These are phyloP conservation scores for Beauveria caledonica DNA, from an alignment of 2,329 filamentous ascomycete genomes.

Conservation along the genomic window DNA sequence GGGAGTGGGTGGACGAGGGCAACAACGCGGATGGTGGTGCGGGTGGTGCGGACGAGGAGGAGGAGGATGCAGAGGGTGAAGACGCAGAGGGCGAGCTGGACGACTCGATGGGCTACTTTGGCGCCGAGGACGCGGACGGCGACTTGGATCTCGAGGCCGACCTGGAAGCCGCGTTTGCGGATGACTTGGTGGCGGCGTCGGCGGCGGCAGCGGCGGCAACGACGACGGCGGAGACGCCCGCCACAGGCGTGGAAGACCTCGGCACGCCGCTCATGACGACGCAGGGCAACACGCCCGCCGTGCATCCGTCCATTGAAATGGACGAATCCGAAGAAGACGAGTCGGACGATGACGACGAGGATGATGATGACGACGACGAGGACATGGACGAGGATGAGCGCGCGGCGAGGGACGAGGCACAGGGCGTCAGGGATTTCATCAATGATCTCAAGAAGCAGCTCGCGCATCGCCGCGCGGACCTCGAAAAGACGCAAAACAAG, in stretches of 20 bases:
- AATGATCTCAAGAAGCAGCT: slow-evolving; percentile 44
- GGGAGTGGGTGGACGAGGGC: slow-evolving; percentile 54
- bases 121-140: slow-evolving; percentile 25
- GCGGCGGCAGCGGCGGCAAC: no score
- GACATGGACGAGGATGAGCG: slow-evolving; percentile 47
- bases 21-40: slow-evolving; percentile 36
- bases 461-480: slow-evolving; percentile 34
- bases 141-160: slow-evolving; percentile 46
- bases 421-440: slow-evolving; percentile 48
- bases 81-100: slow-evolving; percentile 38
- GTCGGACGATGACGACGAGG: slow-evolving; percentile 36
- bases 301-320: slow-evolving; percentile 38
- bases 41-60: slow-evolving; percentile 50
- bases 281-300: slow-evolving; percentile 36
- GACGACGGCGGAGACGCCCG: slow-evolving; percentile 28
- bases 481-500: slow-evolving; percentile 34
- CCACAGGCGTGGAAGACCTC: slow-evolving; percentile 34
- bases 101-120: slow-evolving; percentile 33
- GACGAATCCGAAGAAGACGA: slow-evolving; percentile 21
- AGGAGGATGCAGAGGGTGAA: slow-evolving; percentile 44
- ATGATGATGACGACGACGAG: slow-evolving; percentile 45
- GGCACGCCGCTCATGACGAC: slow-evolving; percentile 37
- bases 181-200: slow-evolving; percentile 22
- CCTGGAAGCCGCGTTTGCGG: slow-evolving; percentile 45
- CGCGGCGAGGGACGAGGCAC: slow-evolving; percentile 40